Percentiles rank a stretch among this genome's conserved stretches.
Evolutionary conservation across 768 basidiomycete species (phyloP).

Genomic region (Paxillus involutus): DNA sequence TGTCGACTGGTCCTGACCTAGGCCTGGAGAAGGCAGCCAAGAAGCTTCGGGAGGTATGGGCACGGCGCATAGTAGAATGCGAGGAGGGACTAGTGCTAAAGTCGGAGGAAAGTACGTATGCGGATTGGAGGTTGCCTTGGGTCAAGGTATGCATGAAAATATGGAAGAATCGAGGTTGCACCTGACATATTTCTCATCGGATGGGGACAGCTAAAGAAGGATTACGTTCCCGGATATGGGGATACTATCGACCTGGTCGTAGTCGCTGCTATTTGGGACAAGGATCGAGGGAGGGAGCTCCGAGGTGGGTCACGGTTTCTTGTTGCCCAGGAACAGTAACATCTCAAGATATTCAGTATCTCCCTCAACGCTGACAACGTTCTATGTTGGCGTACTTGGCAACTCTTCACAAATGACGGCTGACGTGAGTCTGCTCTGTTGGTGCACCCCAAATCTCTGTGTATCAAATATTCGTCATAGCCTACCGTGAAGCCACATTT

Average conservation of each 20-base stretch:
- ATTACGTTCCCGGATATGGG: slow-evolving; percentile 84
- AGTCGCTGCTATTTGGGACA: slow-evolving; percentile 79
- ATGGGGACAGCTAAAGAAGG: slow-evolving; percentile 60
- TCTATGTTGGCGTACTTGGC: slow-evolving; percentile 70
- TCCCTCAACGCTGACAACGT: slow-evolving; percentile 71
- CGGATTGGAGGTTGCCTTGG: slow-evolving; percentile 68
- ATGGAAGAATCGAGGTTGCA: slow-evolving; percentile 12
- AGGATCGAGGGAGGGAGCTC: slow-evolving; percentile 72
- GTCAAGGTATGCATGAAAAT: slow-evolving; percentile 54
- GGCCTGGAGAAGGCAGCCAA: slow-evolving; percentile 14
- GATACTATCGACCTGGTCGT: slow-evolving; percentile 80
- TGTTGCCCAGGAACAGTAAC: neutral
- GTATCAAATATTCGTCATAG: slow-evolving; percentile 29
- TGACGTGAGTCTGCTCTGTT: slow-evolving; percentile 35
- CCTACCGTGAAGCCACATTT: slow-evolving; percentile 54
- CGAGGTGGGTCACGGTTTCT: slow-evolving; percentile 47
- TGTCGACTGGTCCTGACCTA: slow-evolving; percentile 29
- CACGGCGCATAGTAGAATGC: slow-evolving; percentile 46
- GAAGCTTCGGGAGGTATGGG: slow-evolving; percentile 46
- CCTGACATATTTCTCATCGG: neutral
- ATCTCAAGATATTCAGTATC: slow-evolving; percentile 46
- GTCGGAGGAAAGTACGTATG: slow-evolving; percentile 65
- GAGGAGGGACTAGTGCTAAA: slow-evolving; percentile 82
- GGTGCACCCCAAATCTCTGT: neutral
- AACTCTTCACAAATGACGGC: slow-evolving; percentile 43